Base-by-base conservation (phyloP, 176 grass and related monocot genomes). In the Hyparrhenia diplandra region DNA sequence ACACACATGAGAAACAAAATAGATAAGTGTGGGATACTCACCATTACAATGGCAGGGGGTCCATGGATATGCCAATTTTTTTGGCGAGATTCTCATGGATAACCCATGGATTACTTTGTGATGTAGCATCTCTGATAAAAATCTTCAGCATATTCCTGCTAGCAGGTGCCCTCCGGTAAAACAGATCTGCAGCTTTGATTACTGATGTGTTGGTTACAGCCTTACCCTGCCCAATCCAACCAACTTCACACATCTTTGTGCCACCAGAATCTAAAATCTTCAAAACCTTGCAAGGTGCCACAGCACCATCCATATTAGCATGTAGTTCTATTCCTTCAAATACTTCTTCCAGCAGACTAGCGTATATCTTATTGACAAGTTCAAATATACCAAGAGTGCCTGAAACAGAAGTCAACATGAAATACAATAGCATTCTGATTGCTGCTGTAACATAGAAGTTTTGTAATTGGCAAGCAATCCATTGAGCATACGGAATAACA, bases 271-370 rank as follows among this genome's bases (percentile, higher is more conserved):
- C 67, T 78, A 97, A 75, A 74, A 87, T 78, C 73, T 97, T 91
- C 52, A 97, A 39, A 78, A 97, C 85, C 84, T 76, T 97, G 83
- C 91, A 97, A 40, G 82, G 75, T 73, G 25, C 76, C 63, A 73
- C 79, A 74, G 82, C 83, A 41, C 90, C 81, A 76, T 89, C 88
- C 80, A 86, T 93, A 65, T 79, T 89, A 42, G 87, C 91, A 87
- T 88, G 75, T 71, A 91, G 78, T 77, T 97, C 84, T 83, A 88
- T 73, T 67, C 91, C 94, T 85, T 97, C 94, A 89, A 91, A 97
- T 40, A 81, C n/a, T 80, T 80, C 64, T 80, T 97, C 88, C 65
- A 89, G 74, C 66, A 93, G 84, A 47, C 75, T 83, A 64, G 32
- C 32, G 63, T 92, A 93, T 78, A 97, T 83, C 65, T 91, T 88